Percentiles rank a stretch among this genome's conserved stretches.
Evolutionary conservation across 2,329 filamentous ascomycete genomes (phyloP).

Genomic region (Coniochaeta sp.): DNA sequence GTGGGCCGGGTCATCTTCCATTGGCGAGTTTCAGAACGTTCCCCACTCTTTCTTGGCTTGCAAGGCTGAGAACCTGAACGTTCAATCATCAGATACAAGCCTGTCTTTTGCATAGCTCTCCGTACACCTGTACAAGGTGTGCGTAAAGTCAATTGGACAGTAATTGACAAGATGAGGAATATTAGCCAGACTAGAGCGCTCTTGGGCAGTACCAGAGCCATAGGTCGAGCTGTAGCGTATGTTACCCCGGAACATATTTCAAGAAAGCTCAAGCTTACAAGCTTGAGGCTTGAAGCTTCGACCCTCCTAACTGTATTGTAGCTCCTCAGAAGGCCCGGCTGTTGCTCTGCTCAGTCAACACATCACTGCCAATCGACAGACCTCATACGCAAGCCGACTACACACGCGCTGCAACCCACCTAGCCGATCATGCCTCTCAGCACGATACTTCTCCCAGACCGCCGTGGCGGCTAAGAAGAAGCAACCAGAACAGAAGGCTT

Average conservation of each 20-base stretch:
- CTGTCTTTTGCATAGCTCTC: background rate
- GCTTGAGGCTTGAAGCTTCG: background rate
- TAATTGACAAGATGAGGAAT: constrained; percentile 11
- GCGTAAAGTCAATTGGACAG: background rate
- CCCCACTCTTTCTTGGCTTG: background rate
- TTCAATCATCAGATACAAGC: background rate
- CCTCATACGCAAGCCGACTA: background rate
- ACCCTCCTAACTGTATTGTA: background rate
- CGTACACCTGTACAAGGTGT: background rate
- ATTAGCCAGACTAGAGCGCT: constrained; percentile 11
- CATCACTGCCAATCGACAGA: background rate
- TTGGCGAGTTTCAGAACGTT: no score
- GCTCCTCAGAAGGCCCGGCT: background rate
- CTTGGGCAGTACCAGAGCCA: constrained; percentile 7
- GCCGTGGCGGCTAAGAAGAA: constrained; percentile 1
- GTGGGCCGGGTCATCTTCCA: no score
- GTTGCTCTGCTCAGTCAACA: background rate
- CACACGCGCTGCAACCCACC: background rate
- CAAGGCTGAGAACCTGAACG: background rate
- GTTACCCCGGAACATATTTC: background rate
- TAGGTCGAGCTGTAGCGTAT: background rate
- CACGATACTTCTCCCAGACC: constrained; percentile 3
- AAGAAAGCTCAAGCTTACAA: background rate
- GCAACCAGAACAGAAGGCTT: background rate
- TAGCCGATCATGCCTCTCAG: background rate